Base-by-base conservation (phyloP, 345 rosid genomes). In the Balakata baccata region DNA sequence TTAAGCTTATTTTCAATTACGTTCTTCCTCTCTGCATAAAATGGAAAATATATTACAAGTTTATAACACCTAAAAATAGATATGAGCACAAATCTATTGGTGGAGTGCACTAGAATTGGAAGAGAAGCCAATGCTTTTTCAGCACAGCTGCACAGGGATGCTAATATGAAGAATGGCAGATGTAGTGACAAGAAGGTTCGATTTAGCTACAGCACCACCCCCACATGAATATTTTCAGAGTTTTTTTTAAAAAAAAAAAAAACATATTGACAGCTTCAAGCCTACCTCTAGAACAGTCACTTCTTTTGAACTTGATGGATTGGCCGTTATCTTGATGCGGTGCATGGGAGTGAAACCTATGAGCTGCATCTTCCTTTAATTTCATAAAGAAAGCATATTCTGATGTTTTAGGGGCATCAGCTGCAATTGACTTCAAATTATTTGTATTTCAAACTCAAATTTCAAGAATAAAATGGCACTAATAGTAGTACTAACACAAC, bases 301-400 rank as follows among this genome's bases (percentile, higher is more conserved):
- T 75, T 58, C 79, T 73, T 61, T 71, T 70, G 2, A 78, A 64
- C 58, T 17, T 75, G 29, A 64, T 72, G 4, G 79, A 69, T 37
- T 45, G 81, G 60, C 60, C 54, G 10, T 74, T 49, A 34, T 65
- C 81, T 52, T 61, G 66, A 51, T 51, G 65, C n/a, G 65, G 64
- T 14, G 76, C 8, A 66, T 11, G 77, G 20, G 75, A 72, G 12
- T 58, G 72, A 69, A 74, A 72, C 37, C 57, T 75, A 45, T 51
- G 79, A 66, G 74, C 77, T 13, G 82, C 81, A 52, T 68, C 66
- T 34, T 83, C 86, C 82, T 89, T 89, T 37, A 90, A 69, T 77
- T 89, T 88, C 79, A 86, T 86, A 66, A 90, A 93, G 81, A 85
- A 90, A 18, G 97, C 94, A 69, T 77, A 89, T 83, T 93, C 93